Evolutionary conservation across 345 rosid genomes (phyloP).

Genomic region (Populus davidiana): DNA sequence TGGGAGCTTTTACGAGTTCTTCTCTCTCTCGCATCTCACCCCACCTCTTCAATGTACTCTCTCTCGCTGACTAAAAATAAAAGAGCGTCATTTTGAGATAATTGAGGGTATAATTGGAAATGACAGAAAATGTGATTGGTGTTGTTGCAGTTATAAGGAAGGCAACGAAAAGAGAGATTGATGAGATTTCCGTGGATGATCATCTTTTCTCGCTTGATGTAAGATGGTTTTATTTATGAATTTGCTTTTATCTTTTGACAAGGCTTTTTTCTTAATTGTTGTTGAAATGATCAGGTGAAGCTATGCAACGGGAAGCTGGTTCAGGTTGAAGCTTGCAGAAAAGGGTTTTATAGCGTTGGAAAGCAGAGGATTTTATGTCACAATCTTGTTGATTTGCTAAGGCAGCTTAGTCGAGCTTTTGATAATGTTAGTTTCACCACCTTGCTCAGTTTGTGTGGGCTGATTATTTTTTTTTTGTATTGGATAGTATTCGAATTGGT

Average conservation of each 20-base stretch:
- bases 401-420: conserved; percentile 89
- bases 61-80: neutral
- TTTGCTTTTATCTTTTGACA: neutral
- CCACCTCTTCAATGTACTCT: conserved; percentile 83
- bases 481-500: neutral
- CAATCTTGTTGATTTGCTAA: conserved; percentile 84
- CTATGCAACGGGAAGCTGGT: conserved; percentile 91
- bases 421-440: conserved; percentile 55
- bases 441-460: neutral
- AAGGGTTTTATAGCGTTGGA: conserved; percentile 75
- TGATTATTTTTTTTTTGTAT: neutral
- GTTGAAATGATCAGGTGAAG: conserved; percentile 56
- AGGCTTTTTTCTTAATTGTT: neutral
- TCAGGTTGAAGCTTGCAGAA: conserved; percentile 73
- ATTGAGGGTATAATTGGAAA: neutral
- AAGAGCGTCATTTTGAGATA: neutral
- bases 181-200: conserved; percentile 60
- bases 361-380: conserved; percentile 75
- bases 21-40: conserved; percentile 85
- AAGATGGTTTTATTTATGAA: conserved; percentile 13
- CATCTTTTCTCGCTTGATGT: conserved; percentile 91
- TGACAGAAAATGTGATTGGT: neutral
- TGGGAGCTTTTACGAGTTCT: conserved; percentile 84
- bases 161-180: conserved; percentile 47
- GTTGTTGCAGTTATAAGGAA: conserved; percentile 56